Conservation (phyloP, 805 yeast species). For the Teunomyces pallodes region DNA sequence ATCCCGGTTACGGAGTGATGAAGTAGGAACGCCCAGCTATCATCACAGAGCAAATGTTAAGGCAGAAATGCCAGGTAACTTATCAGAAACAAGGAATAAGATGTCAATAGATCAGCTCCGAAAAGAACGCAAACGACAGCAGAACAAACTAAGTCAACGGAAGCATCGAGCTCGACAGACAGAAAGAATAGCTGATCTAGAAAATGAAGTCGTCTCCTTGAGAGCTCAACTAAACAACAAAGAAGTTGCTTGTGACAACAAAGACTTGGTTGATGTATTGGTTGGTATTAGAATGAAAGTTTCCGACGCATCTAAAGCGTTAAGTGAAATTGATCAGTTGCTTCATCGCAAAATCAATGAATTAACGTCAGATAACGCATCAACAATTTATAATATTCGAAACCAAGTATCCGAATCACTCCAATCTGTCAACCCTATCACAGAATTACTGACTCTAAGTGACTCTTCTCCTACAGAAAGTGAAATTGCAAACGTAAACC, state of each 20-base stretch:
- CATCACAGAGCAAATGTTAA: not conserved
- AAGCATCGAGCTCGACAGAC: conserved; percentile 2
- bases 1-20: not conserved
- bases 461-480: not conserved
- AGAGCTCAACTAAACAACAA: not conserved
- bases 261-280: not conserved
- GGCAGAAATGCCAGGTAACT: not conserved
- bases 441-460: not conserved
- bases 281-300: not conserved
- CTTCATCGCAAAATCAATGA: not conserved
- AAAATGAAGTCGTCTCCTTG: not conserved
- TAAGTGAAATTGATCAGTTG: conserved; percentile 1
- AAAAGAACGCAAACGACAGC: conserved; percentile 3
- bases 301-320: conserved; percentile 1
- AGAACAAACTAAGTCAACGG: conserved; percentile 2
- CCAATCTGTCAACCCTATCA: not conserved
- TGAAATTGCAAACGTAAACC: not conserved
- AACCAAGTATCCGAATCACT: not conserved
- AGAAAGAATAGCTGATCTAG: not conserved
- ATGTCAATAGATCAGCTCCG: not conserved
- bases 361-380: not conserved
- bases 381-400: not conserved
- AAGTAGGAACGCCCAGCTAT: not conserved
- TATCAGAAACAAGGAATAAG: not conserved
- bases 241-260: not conserved